Evolutionary conservation across 1,139 yeast genomes (phyloP).

Genomic region (Meyerozyma sp.): DNA sequence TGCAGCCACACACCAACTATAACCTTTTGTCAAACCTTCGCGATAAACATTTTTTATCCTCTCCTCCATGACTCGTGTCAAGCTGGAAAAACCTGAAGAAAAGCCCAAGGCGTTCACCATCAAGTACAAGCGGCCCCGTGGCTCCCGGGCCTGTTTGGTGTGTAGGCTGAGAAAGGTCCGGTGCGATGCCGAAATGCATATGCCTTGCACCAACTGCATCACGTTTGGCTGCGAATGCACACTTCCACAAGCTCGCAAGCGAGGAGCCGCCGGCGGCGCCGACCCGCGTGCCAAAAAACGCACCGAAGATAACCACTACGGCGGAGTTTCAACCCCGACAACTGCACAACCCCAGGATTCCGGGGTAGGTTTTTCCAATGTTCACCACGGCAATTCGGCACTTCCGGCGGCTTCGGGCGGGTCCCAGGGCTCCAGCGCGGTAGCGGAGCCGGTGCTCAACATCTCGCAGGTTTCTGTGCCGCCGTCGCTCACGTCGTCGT

Average conservation of each 20-base stretch:
- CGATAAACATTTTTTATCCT: background rate
- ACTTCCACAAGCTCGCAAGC: slow-evolving; percentile 53
- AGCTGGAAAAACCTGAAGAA: slow-evolving; percentile 13
- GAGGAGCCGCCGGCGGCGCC: slow-evolving; percentile 28
- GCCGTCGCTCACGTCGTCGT: slow-evolving; percentile 39
- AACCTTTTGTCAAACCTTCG: background rate
- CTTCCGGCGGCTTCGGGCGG: no score
- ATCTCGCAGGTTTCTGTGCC: slow-evolving; percentile 42
- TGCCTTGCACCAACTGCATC: slow-evolving; percentile 73
- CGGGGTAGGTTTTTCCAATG: no score
- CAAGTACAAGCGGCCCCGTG: slow-evolving; percentile 47
- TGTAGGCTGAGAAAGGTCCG: slow-evolving; percentile 73
- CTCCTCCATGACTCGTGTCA: background rate
- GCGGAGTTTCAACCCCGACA: slow-evolving; percentile 1
- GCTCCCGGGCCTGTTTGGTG: slow-evolving; percentile 48
- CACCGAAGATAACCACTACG: background rate
- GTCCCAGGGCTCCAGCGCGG: slow-evolving; percentile 2
- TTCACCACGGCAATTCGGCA: no score
- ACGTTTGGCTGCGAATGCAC: slow-evolving; percentile 73
- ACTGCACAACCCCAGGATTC: background rate
- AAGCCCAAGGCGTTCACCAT: slow-evolving; percentile 47
- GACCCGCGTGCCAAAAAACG: slow-evolving; percentile 17
- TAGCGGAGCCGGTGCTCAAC: slow-evolving; percentile 38
- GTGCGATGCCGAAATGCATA: slow-evolving; percentile 59
- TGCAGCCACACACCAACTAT: background rate